A percentile compares a stretch with the other conserved stretches of the same genome.
Evolutionary conservation across 2,329 filamentous ascomycete species (phyloP).

Genomic region (Aureobasidium sp.): DNA sequence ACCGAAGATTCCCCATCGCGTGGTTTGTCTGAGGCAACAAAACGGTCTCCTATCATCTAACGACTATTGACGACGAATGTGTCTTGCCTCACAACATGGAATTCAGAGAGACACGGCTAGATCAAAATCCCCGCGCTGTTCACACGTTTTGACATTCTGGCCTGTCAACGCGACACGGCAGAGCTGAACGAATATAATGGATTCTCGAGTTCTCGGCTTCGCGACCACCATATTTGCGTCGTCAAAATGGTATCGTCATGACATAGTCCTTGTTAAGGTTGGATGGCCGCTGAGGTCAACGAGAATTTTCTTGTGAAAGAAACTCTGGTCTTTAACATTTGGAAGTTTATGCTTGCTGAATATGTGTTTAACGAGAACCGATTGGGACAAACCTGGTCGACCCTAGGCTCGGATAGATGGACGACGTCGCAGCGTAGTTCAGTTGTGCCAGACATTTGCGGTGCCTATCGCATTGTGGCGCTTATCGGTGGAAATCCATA

Average conservation of each 20-base stretch:
- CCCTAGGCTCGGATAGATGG: background rate
- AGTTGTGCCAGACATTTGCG: background rate
- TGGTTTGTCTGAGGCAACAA: slow-evolving; percentile 15
- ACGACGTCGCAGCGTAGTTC: no score
- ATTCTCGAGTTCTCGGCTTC: background rate
- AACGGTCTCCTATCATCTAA: slow-evolving; percentile 11
- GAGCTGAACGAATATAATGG: background rate
- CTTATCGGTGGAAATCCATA: background rate
- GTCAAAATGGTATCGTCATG: background rate
- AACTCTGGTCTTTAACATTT: background rate
- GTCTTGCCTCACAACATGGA: background rate
- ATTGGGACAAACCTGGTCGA: background rate
- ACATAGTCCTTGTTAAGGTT: slow-evolving; percentile 6
- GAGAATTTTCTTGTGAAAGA: background rate
- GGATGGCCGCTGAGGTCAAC: background rate
- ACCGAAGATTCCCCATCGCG: slow-evolving; percentile 20
- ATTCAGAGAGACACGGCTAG: background rate
- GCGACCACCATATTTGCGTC: background rate
- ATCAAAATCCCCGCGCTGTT: background rate
- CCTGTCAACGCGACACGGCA: slow-evolving; percentile 4
- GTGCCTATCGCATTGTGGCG: background rate
- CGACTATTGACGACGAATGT: slow-evolving; percentile 17
- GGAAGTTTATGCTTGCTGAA: background rate
- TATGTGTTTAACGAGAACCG: background rate
- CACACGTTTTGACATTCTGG: background rate